These are phyloP conservation scores for Nepenthes mirabilis DNA, from an alignment of 148 eudicot species.

Conservation along the genomic window DNA sequence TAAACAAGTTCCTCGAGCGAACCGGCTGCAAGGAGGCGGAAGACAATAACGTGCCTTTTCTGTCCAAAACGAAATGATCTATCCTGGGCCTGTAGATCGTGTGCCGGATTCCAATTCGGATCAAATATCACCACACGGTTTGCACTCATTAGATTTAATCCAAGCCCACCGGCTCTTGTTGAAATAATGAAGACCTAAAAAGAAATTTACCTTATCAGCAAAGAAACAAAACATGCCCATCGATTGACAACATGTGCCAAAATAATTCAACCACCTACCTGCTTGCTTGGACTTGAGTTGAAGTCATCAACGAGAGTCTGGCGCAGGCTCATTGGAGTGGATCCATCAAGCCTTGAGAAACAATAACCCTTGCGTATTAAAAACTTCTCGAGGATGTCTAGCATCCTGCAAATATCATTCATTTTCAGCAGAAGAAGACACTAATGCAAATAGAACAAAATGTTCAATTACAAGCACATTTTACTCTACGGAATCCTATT, in stretches of 20 bases:
- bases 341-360: constrained; percentile 91
- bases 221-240: background rate
- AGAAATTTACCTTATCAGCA: background rate
- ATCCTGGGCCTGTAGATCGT: constrained; percentile 94
- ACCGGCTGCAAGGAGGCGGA: constrained; percentile 93
- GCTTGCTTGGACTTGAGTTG: constrained; percentile 97
- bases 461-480: background rate
- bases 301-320: constrained; percentile 91
- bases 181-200: constrained; percentile 75
- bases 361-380: constrained; percentile 83
- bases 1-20: constrained; percentile 95
- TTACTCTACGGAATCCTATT: too few relatives aligned
- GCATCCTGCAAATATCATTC: constrained; percentile 50
- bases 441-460: background rate
- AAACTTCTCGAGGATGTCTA: constrained; percentile 82
- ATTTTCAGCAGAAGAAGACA: constrained; percentile 3
- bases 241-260: too few relatives aligned
- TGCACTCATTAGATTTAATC: constrained; percentile 81
- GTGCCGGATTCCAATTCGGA: constrained; percentile 94
- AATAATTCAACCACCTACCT: constrained; percentile 22
- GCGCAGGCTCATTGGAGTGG: constrained; percentile 78
- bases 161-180: constrained; percentile 95
- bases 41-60: constrained; percentile 84
- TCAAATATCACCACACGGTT: constrained; percentile 90
- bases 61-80: constrained; percentile 96